A percentile compares a stretch with the other conserved stretches of the same genome.
Conservation (phyloP, 2,329 filamentous ascomycete genomes). For the Teratosphaeria destructans region DNA sequence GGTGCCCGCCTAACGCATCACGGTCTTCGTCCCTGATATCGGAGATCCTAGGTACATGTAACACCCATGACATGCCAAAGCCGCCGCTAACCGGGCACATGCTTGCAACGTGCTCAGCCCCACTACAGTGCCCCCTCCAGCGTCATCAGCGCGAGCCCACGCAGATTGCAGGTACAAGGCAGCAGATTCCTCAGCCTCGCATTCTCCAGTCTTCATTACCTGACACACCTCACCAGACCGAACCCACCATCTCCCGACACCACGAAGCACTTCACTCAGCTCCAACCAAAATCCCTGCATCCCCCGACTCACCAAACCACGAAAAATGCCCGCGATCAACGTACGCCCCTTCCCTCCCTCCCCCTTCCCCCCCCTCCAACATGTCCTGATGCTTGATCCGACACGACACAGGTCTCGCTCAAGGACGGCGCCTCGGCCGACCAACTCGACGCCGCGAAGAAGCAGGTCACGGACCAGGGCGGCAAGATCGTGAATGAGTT, state of each 20-base stretch:
- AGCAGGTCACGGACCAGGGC: constrained; percentile 62
- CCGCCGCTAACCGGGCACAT: not conserved
- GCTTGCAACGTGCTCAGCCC: not conserved
- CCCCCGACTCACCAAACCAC: not conserved
- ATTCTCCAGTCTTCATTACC: not conserved
- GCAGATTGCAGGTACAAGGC: not conserved
- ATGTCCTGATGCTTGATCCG: not conserved
- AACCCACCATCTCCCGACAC: too few relatives aligned
- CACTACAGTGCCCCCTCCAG: not conserved
- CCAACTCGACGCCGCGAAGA: constrained; percentile 64
- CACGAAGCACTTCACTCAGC: too few relatives aligned
- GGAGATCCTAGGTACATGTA: too few relatives aligned
- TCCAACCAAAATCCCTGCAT: not conserved
- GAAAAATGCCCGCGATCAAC: constrained; percentile 21
- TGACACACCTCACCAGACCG: not conserved
- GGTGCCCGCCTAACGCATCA: not conserved
- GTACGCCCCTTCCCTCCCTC: constrained; percentile 7
- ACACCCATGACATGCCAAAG: not conserved
- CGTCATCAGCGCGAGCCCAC: not conserved
- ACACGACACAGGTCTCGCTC: constrained; percentile 63
- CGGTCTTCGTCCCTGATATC: not conserved
- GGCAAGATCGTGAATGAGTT: constrained; percentile 79
- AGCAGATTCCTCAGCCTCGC: not conserved
- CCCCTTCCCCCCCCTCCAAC: too few relatives aligned
- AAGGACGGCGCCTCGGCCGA: constrained; percentile 58